Base-by-base conservation (phyloP, 176 grass and related monocot species). In the Saccharum officinarum region DNA sequence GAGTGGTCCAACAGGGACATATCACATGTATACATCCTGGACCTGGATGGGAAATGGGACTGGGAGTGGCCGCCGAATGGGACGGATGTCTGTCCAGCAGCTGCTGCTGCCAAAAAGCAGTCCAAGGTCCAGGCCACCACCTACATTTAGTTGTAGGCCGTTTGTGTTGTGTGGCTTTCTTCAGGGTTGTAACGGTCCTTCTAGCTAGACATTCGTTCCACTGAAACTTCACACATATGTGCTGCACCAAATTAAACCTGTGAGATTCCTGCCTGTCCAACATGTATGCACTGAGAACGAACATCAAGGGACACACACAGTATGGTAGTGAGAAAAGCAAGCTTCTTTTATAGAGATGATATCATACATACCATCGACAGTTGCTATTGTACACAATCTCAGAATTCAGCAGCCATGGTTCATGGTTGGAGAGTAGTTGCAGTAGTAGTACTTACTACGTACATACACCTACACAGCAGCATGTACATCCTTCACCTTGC, bases 1-100 rank as follows among this genome's bases (percentile, higher is more conserved):
- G 20, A 68, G 69, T 80, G 76, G 67, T 50, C 67, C 84, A 72
- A 39, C 52, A 14, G 69, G 75, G 14, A 72, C 84, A 80, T n/a
- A 45, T 6, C 18, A 57, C n/a, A n/a, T 52, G 16, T 52, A 33
- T 33, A 6, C 47, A 52, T 52, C 47, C 54, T 57, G 54, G 54
- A n/a, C 54, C 54, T 10, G 54, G 18, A 57, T 57, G 20, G 20
- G 54, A 57, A 57, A 57, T 57, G 52, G 50, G 50, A 54, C 47
- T 16, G 14, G 16, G 17, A 20, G 17, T 20, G 17, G 16, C 50
- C 6, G 38, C 3, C 10, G 50, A 34, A 54, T 22, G 61, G 22
- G 57, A 61, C n/a, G 55, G 22, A 4, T 61, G 22, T 2, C 16
- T 23, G 22, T 20, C 50, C 16, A 25, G 20, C 57, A 11, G 57